These are phyloP conservation scores for Speleostelium caveatum DNA, from an alignment of 78 protist species.

Conservation along the genomic window DNA sequence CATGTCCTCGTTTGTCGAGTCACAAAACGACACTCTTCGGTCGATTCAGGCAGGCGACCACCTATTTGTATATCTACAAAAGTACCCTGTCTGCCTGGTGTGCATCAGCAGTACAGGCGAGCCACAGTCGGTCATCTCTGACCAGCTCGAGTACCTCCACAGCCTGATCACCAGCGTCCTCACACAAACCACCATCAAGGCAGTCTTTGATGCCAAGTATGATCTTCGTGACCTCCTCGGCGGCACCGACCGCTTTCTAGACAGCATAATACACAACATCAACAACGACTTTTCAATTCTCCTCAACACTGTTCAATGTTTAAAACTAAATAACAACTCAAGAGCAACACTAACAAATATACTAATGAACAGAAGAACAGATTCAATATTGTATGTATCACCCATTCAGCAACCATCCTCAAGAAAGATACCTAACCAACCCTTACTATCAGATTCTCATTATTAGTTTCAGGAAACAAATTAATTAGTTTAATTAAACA, in stretches of 20 bases:
- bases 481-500: constrained; percentile 71
- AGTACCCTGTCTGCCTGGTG: constrained; percentile 46
- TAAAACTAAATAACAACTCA: constrained; percentile 36
- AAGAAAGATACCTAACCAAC: background rate
- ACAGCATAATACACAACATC: constrained; percentile 30
- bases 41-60: constrained; percentile 40
- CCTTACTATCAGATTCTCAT: constrained; percentile 29
- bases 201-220: constrained; percentile 66
- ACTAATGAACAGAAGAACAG: constrained; percentile 23
- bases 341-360: constrained; percentile 54
- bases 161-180: constrained; percentile 41
- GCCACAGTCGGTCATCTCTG: constrained; percentile 23
- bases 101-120: constrained; percentile 57
- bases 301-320: constrained; percentile 66
- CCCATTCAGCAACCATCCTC: background rate
- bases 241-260: constrained; percentile 56
- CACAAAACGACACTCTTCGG: constrained; percentile 64
- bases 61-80: constrained; percentile 57
- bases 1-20: constrained; percentile 77
- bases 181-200: constrained; percentile 66
- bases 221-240: constrained; percentile 70
- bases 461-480: constrained; percentile 62
- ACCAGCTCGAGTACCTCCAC: constrained; percentile 66
- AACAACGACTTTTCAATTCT: constrained; percentile 40
- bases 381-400: constrained; percentile 49